A percentile compares a stretch with the other conserved stretches of the same genome.
phyloP scores from a whole-genome alignment of 257 asterid species.

The Nicotiana paniculata region DNA sequence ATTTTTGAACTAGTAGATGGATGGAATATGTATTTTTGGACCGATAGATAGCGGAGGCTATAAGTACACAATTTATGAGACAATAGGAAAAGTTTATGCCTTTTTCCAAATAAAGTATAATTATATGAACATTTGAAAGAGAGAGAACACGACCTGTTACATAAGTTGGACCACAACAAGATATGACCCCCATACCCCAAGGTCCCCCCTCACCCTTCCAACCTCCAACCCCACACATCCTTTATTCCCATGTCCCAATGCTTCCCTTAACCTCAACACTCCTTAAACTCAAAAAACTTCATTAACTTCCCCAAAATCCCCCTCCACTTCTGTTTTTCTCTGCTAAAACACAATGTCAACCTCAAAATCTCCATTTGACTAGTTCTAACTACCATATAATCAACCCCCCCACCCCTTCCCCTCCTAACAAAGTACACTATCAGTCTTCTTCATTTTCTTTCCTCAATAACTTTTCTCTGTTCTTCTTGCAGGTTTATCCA shows the following conservation, averaged over 20 bases:
- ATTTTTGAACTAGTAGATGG: too few species aligned
- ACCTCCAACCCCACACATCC: constrained; percentile 12
- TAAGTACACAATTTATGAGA: too few species aligned
- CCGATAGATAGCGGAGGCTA: too few species aligned
- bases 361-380: background rate
- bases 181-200: constrained; percentile 22
- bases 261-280: constrained; percentile 49
- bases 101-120: background rate
- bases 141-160: constrained; percentile 23
- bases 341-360: background rate
- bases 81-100: too few species aligned
- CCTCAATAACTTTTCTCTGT: constrained; percentile 12
- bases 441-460: constrained; percentile 5
- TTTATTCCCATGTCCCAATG: constrained; percentile 47
- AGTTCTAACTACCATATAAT: background rate
- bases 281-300: background rate
- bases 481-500: constrained; percentile 45
- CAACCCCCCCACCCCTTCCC: background rate
- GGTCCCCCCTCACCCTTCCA: background rate
- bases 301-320: constrained; percentile 1
- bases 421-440: background rate
- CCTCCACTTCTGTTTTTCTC: background rate
- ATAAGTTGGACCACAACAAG: constrained; percentile 56
- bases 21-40: too few species aligned
- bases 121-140: background rate